A percentile compares a stretch with the other conserved stretches of the same genome.
Evolutionary conservation across 2,329 filamentous ascomycete genomes (phyloP).

Genomic region (Domatiomyces catenatus): DNA sequence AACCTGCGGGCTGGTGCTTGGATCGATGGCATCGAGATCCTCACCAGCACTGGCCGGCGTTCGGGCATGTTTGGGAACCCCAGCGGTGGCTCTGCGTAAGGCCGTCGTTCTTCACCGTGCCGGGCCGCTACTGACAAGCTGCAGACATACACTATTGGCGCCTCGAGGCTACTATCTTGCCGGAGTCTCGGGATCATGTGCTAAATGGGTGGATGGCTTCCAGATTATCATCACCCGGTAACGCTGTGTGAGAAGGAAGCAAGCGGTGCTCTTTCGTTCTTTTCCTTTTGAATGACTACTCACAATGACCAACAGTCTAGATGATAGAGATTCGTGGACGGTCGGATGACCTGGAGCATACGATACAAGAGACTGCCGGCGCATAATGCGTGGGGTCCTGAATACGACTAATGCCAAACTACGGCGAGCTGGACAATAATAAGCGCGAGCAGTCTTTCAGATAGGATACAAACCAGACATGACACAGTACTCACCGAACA

Average conservation of each 20-base stretch:
- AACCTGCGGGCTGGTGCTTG: conserved; percentile 62
- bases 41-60: conserved; percentile 76
- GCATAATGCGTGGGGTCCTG: background rate
- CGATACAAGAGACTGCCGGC: background rate
- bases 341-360: background rate
- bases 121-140: conserved; percentile 1
- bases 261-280: background rate
- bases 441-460: background rate
- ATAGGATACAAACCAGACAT: background rate
- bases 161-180: conserved; percentile 79
- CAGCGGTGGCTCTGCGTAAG: conserved; percentile 65
- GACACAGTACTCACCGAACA: background rate
- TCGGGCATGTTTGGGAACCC: conserved; percentile 75
- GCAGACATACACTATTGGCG: conserved; percentile 71
- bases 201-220: conserved; percentile 69
- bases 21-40: conserved; percentile 77
- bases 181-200: conserved; percentile 71
- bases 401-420: background rate
- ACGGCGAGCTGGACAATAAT: background rate
- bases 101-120: conserved; percentile 24
- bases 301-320: background rate
- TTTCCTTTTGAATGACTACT: background rate
- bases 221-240: conserved; percentile 62
- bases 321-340: background rate
- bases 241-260: conserved; percentile 15